Percentiles rank a stretch among this genome's conserved stretches.
phyloP scores from a whole-genome alignment of 192 early-diverging fungal species.

The Linnemannia exigua region DNA sequence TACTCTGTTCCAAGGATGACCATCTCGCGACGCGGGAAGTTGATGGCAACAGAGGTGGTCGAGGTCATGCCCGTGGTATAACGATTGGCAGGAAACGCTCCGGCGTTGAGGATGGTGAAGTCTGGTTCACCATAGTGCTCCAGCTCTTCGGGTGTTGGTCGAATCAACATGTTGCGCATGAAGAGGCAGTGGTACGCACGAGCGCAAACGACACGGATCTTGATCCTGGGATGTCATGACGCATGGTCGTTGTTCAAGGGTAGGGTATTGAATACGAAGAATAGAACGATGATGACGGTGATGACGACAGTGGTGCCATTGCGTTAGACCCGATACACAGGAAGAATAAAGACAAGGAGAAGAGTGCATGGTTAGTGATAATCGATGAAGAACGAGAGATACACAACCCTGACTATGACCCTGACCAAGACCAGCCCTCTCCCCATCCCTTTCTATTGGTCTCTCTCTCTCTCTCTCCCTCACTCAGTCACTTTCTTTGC shows the following conservation, averaged over 20 bases:
- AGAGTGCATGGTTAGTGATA: background rate
- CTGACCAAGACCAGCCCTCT: background rate
- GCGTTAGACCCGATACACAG: too few relatives aligned
- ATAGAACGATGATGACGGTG: background rate
- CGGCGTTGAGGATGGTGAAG: slow-evolving; percentile 97
- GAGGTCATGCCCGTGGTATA: slow-evolving; percentile 97
- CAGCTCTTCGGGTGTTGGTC: slow-evolving; percentile 91
- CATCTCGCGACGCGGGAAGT: slow-evolving; percentile 95
- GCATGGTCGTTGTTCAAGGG: background rate
- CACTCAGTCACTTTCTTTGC: too few relatives aligned
- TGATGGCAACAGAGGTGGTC: slow-evolving; percentile 89
- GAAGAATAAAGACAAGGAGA: too few relatives aligned
- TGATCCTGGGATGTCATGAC: slow-evolving; percentile 73
- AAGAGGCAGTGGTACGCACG: slow-evolving; percentile 97
- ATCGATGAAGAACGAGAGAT: background rate
- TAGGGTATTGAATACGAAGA: background rate
- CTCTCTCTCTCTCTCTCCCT: background rate
- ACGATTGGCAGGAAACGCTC: slow-evolving; percentile 91
- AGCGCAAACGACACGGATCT: slow-evolving; percentile 93
- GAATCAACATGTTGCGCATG: slow-evolving; percentile 99
- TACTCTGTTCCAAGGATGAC: slow-evolving; percentile 97
- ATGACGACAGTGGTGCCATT: background rate
- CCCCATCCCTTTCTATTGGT: background rate
- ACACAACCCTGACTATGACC: background rate
- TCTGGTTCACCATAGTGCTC: slow-evolving; percentile 93